Conservation (phyloP, 2,329 filamentous ascomycete genomes). For the Colletotrichum theobromicola region DNA sequence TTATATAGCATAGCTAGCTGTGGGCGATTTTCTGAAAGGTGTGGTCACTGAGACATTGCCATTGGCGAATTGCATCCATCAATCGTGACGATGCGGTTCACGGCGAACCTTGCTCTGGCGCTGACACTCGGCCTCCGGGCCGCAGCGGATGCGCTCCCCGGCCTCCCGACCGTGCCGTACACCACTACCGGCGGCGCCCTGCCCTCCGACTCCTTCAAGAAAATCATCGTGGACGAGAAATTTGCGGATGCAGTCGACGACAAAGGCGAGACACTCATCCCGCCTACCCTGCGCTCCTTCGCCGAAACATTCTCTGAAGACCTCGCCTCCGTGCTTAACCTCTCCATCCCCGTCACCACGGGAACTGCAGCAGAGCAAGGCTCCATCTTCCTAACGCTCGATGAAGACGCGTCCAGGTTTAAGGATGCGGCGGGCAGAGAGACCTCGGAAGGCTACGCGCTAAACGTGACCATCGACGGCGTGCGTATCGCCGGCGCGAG, state of each 20-base stretch:
- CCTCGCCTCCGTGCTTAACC: constrained; percentile 29
- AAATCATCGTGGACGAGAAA: constrained; percentile 48
- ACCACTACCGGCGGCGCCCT: constrained; percentile 29
- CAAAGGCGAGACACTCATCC: constrained; percentile 54
- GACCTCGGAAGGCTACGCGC: constrained; percentile 55
- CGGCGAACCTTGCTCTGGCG: neutral
- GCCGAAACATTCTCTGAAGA: constrained; percentile 49
- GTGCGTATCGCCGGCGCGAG: constrained; percentile 57
- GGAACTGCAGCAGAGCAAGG: constrained; percentile 25
- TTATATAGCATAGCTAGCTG: neutral
- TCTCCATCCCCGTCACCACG: constrained; percentile 35
- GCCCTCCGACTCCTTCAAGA: constrained; percentile 29
- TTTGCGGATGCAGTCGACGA: constrained; percentile 46
- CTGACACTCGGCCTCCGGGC: neutral
- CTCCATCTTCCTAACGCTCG: constrained; percentile 52
- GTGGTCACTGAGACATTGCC: neutral
- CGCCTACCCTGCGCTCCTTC: constrained; percentile 53
- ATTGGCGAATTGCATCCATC: neutral
- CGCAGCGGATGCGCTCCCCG: constrained; percentile 14
- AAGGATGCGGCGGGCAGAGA: constrained; percentile 48
- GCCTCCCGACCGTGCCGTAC: constrained; percentile 41
- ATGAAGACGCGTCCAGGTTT: constrained; percentile 38
- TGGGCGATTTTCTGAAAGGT: neutral
- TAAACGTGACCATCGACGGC: constrained; percentile 43
- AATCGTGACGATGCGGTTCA: neutral